Base-by-base conservation (phyloP, 2,329 filamentous ascomycete species). In the Cytospora piceae region DNA sequence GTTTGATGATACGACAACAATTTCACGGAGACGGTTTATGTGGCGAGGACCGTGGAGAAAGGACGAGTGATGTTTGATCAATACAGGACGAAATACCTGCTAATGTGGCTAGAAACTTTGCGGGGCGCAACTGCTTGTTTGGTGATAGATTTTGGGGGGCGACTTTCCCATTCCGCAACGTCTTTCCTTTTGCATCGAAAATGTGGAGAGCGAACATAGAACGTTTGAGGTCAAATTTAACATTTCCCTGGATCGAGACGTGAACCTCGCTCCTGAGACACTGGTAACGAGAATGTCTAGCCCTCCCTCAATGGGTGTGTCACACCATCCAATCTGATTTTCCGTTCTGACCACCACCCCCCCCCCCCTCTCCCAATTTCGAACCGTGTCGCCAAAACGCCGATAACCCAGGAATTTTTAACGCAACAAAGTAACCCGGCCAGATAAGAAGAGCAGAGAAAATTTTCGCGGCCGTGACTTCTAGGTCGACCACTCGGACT, bases 401-500 rank as follows among this genome's bases (percentile, higher is more conserved):
- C 65, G 15, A 14, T 15, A 20, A n/a, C n/a, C 42, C n/a, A 22
- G 11, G 46, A 24, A 24, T 9, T 14, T 22, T 14, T 49, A 14
- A n/a, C n/a, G 46, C 46, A 14, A 49, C n/a, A 14, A 37, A 22
- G 20, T 14, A 8, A 1, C 24, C 27, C 17, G 15, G 15, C 54
- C 46, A 8, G 1, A 22, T 15, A 17, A 39, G 11, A 39, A 14
- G 24, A 24, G n/a, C 34, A 34, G 2, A 34, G 14, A 17, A 11
- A 37, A 20, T 24, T 31, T 27, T 20, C 54, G 22, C 24, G 32
- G 39, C 39, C 29, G 55, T 12, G 34, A 14, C 4, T 61, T 7
- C 57, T 64, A 69, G 39, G 34, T 52, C 60, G 69, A 63, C 62
- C 67, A 66, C 6, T 68, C 73, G 12, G 73, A 74, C 55, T 70